Percentiles rank a stretch among this genome's conserved stretches.
phyloP scores from a whole-genome alignment of 2,329 filamentous ascomycete genomes.

The Exophiala lecanii-corni region DNA sequence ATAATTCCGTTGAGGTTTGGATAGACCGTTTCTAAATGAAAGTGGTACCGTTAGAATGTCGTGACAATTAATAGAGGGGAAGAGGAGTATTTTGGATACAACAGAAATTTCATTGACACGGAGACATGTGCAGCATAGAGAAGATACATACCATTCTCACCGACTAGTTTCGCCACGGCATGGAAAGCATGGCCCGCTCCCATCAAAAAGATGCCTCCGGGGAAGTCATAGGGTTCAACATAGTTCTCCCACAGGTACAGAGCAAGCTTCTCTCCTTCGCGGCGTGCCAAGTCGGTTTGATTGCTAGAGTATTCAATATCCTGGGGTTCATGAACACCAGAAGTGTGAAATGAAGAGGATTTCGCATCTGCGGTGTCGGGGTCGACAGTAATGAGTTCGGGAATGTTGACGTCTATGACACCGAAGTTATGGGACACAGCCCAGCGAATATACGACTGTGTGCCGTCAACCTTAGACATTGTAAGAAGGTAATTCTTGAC shows the following conservation, averaged over 20 bases:
- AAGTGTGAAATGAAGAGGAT: background rate
- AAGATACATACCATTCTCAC: conserved; percentile 64
- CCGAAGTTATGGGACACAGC: conserved; percentile 70
- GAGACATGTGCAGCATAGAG: too few relatives aligned
- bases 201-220: conserved; percentile 72
- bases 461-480: conserved; percentile 65
- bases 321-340: conserved; percentile 2
- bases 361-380: background rate
- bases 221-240: conserved; percentile 53
- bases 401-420: conserved; percentile 88
- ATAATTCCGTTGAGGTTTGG: conserved; percentile 66
- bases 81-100: too few relatives aligned
- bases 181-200: conserved; percentile 86
- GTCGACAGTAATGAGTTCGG: conserved; percentile 59
- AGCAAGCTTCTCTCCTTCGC: conserved; percentile 60
- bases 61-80: conserved; percentile 12
- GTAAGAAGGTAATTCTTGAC: conserved; percentile 3
- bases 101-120: too few relatives aligned
- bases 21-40: conserved; percentile 53
- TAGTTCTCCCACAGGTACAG: conserved; percentile 97
- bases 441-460: conserved; percentile 80
- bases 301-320: conserved; percentile 36
- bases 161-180: conserved; percentile 75
- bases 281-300: conserved; percentile 35
- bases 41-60: conserved; percentile 36